Percentiles rank a stretch among this genome's conserved stretches.
Evolutionary conservation across 2,329 filamentous ascomycete species (phyloP).

Genomic region (Calycina herbarum): DNA sequence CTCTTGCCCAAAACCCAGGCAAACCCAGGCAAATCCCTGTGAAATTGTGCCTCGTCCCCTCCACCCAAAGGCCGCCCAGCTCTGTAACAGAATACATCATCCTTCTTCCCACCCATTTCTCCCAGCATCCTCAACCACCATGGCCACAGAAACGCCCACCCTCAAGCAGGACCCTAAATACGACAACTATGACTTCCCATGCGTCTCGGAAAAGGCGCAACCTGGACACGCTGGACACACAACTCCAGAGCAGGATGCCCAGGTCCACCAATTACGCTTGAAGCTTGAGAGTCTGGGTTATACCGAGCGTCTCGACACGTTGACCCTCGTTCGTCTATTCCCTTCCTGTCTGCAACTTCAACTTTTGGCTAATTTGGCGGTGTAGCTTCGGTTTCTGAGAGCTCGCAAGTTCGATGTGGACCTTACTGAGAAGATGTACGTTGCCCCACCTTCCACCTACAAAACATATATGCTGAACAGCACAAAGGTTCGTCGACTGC

Average conservation of each 20-base stretch:
- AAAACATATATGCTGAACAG: slow-evolving; percentile 22
- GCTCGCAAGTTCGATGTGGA: slow-evolving; percentile 94
- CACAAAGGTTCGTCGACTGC: slow-evolving; percentile 77
- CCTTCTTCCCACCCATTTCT: not conserved
- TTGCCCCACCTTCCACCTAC: slow-evolving; percentile 10
- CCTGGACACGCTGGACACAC: slow-evolving; percentile 86
- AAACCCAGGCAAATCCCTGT: slow-evolving; percentile 10
- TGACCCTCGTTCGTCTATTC: slow-evolving; percentile 71
- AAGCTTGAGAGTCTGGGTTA: slow-evolving; percentile 82
- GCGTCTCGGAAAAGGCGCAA: slow-evolving; percentile 66
- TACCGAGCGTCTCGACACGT: slow-evolving; percentile 82
- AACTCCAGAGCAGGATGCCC: slow-evolving; percentile 82
- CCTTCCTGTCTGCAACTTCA: not conserved
- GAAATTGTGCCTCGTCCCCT: slow-evolving; percentile 9
- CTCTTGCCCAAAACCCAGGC: slow-evolving; percentile 1
- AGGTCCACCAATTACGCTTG: slow-evolving; percentile 80
- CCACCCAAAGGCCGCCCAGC: not conserved
- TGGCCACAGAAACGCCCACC: slow-evolving; percentile 30
- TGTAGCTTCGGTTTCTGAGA: slow-evolving; percentile 81
- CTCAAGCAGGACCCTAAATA: slow-evolving; percentile 78
- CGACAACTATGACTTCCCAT: slow-evolving; percentile 93
- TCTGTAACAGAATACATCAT: not conserved
- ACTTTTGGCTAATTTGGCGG: slow-evolving; percentile 8
- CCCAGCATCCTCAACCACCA: slow-evolving; percentile 19
- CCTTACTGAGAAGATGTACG: slow-evolving; percentile 83